Conservation (phyloP, 306 rosid genomes). For the Lagenaria siceraria region DNA sequence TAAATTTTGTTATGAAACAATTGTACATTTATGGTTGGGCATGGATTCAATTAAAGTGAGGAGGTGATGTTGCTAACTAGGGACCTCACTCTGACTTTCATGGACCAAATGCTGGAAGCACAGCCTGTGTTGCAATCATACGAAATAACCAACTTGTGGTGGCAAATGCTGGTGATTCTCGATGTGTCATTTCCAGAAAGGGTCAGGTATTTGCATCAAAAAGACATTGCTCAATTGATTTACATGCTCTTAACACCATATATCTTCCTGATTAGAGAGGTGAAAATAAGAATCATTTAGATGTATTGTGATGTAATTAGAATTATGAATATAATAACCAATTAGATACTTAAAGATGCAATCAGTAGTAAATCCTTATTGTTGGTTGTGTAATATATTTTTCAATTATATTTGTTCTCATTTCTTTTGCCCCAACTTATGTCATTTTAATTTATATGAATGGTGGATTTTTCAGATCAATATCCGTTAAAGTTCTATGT, state of each 20-base stretch:
- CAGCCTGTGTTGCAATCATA: slow-evolving; percentile 84
- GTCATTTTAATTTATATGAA: too few relatives aligned
- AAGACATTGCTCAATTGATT: not conserved
- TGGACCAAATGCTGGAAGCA: slow-evolving; percentile 84
- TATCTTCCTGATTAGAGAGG: not conserved
- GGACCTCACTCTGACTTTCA: slow-evolving; percentile 90
- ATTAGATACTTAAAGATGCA: not conserved
- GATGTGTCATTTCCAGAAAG: slow-evolving; percentile 77
- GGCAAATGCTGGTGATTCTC: slow-evolving; percentile 97
- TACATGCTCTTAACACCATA: not conserved
- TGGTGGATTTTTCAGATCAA: not conserved
- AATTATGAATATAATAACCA: not conserved
- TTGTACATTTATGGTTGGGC: slow-evolving; percentile 4
- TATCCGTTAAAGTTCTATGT: not conserved
- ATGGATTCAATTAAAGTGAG: slow-evolving; percentile 15
- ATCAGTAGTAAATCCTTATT: not conserved
- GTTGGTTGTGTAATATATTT: not conserved
- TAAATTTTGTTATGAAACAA: not conserved
- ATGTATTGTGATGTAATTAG: not conserved
- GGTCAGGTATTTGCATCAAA: slow-evolving; percentile 52
- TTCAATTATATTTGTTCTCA: not conserved
- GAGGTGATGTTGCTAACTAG: slow-evolving; percentile 34
- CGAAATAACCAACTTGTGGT: slow-evolving; percentile 58
- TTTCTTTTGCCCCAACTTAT: not conserved
- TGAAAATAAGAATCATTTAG: not conserved